Conservation (phyloP, 192 early-diverging fungal genomes). For the Mortierella hygrophila region DNA sequence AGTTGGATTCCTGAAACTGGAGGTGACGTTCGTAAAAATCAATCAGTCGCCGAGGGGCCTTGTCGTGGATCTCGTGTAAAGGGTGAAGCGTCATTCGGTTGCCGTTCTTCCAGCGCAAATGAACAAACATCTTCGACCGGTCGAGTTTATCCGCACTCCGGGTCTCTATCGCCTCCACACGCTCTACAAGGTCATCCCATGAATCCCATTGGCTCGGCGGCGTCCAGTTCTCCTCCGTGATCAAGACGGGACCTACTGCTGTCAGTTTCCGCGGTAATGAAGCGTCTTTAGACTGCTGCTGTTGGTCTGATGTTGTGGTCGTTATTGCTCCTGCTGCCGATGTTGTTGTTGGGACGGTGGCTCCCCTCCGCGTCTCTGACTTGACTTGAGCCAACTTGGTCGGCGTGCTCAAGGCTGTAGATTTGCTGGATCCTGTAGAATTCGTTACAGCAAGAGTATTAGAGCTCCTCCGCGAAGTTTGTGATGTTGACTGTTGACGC, state of each 20-base stretch:
- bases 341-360: neutral
- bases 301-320: neutral
- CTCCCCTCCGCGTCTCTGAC: neutral
- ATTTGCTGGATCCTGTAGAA: neutral
- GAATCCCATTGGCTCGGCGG: constrained; percentile 11
- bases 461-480: neutral
- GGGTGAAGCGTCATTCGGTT: constrained; percentile 47
- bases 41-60: constrained; percentile 59
- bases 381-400: neutral
- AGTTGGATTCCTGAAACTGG: constrained; percentile 33
- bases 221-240: neutral
- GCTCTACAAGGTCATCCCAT: constrained; percentile 26
- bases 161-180: constrained; percentile 12
- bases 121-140: constrained; percentile 37
- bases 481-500: neutral
- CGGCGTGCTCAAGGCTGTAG: neutral
- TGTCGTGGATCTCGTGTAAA: constrained; percentile 32
- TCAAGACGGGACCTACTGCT: neutral
- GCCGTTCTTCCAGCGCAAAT: constrained; percentile 61
- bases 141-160: neutral
- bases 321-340: no score
- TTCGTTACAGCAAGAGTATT: neutral
- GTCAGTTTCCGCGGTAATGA: neutral
- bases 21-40: constrained; percentile 63
- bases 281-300: neutral